Percentiles rank a stretch among this genome's conserved stretches.
phyloP scores from a whole-genome alignment of 108 stramenopile genomes.

The Nitzschia sp. region DNA sequence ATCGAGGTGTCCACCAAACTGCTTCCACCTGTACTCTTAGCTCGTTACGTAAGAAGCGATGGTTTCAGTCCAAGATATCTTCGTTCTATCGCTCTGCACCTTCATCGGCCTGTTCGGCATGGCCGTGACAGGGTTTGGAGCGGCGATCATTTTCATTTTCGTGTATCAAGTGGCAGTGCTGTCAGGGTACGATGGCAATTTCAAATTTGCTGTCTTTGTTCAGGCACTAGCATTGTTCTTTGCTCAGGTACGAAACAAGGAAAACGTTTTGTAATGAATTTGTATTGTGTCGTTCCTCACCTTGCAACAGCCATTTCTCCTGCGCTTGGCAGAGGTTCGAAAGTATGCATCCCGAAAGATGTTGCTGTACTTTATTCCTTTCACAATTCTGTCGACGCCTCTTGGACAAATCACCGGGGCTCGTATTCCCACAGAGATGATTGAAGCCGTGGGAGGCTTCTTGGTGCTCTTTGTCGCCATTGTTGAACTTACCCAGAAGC shows the following conservation, averaged over 20 bases:
- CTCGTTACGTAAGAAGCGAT: background rate
- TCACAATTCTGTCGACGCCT: conserved; percentile 40
- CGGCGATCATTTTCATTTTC: conserved; percentile 48
- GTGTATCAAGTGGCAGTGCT: conserved; percentile 37
- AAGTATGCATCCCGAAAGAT: conserved; percentile 38
- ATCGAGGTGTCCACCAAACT: no score
- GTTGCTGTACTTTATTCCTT: conserved; percentile 36
- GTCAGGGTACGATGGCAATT: conserved; percentile 31
- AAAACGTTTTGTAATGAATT: no score
- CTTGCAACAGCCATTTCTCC: conserved; percentile 3
- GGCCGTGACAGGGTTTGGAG: conserved; percentile 44
- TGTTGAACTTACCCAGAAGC: conserved; percentile 11
- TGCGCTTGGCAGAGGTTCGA: conserved; percentile 10
- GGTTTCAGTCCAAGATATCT: conserved; percentile 7
- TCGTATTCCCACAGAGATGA: conserved; percentile 9
- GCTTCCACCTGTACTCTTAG: no score
- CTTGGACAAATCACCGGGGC: conserved; percentile 32
- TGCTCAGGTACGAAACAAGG: background rate
- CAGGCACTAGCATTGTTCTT: conserved; percentile 34
- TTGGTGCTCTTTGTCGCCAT: conserved; percentile 9
- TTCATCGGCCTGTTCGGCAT: conserved; percentile 42
- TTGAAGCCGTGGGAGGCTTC: conserved; percentile 6
- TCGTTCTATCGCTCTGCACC: conserved; percentile 12
- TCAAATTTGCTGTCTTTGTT: conserved; percentile 45
- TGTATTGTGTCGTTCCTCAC: no score